Evolutionary conservation across 768 basidiomycete species (phyloP).

Genomic region (Gymnopilus dilepis): DNA sequence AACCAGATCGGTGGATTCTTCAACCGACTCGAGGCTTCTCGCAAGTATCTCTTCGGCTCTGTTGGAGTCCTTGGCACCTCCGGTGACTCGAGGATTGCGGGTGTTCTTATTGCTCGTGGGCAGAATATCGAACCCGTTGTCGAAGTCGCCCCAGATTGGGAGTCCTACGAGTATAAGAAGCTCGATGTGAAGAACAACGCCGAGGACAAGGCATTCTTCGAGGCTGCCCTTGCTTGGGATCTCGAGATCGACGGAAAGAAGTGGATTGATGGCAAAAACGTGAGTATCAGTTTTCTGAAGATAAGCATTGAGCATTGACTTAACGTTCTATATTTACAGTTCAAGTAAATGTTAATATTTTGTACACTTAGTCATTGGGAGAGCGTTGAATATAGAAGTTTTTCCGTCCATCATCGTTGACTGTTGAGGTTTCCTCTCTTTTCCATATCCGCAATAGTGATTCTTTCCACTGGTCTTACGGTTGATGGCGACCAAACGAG

Average conservation of each 20-base stretch:
- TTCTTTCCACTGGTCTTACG: too few relatives aligned
- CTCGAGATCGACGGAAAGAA: slow-evolving; percentile 85
- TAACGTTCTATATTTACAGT: neutral
- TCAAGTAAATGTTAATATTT: slow-evolving; percentile 5
- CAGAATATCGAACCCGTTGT: slow-evolving; percentile 73
- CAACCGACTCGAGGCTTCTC: slow-evolving; percentile 95
- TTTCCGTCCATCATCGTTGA: slow-evolving; percentile 7
- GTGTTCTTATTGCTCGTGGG: slow-evolving; percentile 85
- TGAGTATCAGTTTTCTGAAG: slow-evolving; percentile 42
- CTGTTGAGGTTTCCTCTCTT: slow-evolving; percentile 4
- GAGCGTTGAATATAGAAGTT: slow-evolving; percentile 8
- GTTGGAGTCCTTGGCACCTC: slow-evolving; percentile 85
- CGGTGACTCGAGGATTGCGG: slow-evolving; percentile 82
- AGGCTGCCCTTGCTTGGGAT: slow-evolving; percentile 94
- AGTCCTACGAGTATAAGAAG: slow-evolving; percentile 82
- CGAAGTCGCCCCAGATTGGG: slow-evolving; percentile 87
- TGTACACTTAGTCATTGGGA: neutral
- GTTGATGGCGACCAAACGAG: too few relatives aligned
- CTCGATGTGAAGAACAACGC: slow-evolving; percentile 71
- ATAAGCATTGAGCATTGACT: neutral
- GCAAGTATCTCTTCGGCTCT: slow-evolving; percentile 96
- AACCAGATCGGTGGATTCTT: slow-evolving; percentile 97
- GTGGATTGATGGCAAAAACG: slow-evolving; percentile 91
- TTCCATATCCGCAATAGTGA: neutral
- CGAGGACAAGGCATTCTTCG: slow-evolving; percentile 89